These are phyloP conservation scores for Quercus agrifolia DNA, from an alignment of 306 rosid genomes.

Conservation along the genomic window DNA sequence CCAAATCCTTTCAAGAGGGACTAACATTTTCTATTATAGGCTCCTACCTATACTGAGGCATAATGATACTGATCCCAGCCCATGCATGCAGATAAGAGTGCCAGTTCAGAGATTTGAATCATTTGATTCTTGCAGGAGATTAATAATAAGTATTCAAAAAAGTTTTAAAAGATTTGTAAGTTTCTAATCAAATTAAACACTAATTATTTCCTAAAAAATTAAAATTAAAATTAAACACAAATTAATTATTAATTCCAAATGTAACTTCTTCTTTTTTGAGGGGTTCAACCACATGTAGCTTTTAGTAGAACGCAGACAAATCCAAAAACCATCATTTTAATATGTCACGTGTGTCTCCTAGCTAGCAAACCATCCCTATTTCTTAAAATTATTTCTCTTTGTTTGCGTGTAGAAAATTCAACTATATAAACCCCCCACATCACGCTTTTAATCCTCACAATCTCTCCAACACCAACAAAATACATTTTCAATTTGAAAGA, in stretches of 20 bases:
- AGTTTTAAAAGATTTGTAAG: no score
- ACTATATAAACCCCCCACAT: conserved; percentile 23
- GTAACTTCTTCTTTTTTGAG: no score
- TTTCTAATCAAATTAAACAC: no score
- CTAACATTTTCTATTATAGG: no score
- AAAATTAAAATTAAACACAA: background rate
- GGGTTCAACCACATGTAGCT: conserved; percentile 8
- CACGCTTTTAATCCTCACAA: background rate
- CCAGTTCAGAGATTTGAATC: background rate
- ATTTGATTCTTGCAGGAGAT: background rate
- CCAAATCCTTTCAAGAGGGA: no score
- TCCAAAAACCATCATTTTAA: conserved; percentile 36
- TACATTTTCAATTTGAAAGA: background rate
- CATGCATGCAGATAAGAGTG: background rate
- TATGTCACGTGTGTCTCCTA: conserved; percentile 60
- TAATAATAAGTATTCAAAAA: background rate
- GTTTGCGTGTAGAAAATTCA: conserved; percentile 29
- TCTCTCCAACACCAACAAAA: conserved; percentile 9
- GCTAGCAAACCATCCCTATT: conserved; percentile 47
- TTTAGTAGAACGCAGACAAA: conserved; percentile 30
- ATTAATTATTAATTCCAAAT: no score
- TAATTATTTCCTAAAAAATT: no score
- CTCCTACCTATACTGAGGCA: background rate
- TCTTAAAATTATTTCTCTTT: conserved; percentile 22
- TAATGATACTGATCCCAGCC: background rate